A percentile compares a stretch with the other conserved stretches of the same genome.
These are phyloP conservation scores for Neofusicoccum laricinum DNA, from an alignment of 2,329 filamentous ascomycete genomes.

Conservation along the genomic window DNA sequence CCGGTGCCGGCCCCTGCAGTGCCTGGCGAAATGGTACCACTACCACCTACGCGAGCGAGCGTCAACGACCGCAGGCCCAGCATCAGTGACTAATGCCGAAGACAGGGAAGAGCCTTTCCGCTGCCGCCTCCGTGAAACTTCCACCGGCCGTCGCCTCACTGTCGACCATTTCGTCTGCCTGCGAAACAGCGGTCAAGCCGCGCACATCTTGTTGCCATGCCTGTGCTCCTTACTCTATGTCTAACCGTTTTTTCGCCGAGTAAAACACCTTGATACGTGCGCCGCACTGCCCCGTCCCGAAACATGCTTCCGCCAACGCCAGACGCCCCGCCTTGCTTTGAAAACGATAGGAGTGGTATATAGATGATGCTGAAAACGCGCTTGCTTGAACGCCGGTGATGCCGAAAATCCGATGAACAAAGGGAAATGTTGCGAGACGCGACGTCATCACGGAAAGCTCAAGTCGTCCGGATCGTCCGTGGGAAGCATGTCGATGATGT, in stretches of 20 bases:
- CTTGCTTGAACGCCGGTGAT: slow-evolving; percentile 11
- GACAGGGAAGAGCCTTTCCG: neutral
- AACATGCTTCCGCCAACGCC: neutral
- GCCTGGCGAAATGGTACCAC: neutral
- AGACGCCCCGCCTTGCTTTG: neutral
- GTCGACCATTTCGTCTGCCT: neutral
- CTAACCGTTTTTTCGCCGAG: slow-evolving; percentile 7
- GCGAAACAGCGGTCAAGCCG: slow-evolving; percentile 9
- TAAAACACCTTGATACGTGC: slow-evolving; percentile 10
- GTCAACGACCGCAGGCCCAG: neutral
- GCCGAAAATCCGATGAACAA: neutral
- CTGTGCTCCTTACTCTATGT: neutral
- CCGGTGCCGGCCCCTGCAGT: slow-evolving; percentile 5
- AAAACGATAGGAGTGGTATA: neutral
- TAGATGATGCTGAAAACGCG: neutral
- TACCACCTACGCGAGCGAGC: neutral
- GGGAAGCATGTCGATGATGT: slow-evolving; percentile 45
- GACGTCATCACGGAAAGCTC: neutral
- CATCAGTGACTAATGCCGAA: neutral
- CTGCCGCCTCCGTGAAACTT: neutral
- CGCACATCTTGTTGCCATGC: neutral
- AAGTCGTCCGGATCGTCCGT: slow-evolving; percentile 41
- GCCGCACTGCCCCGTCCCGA: neutral
- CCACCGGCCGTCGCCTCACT: neutral
- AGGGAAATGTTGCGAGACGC: neutral